Evolutionary conservation across 257 asterid species (phyloP).

Genomic region (Schizonepeta tenuifolia): DNA sequence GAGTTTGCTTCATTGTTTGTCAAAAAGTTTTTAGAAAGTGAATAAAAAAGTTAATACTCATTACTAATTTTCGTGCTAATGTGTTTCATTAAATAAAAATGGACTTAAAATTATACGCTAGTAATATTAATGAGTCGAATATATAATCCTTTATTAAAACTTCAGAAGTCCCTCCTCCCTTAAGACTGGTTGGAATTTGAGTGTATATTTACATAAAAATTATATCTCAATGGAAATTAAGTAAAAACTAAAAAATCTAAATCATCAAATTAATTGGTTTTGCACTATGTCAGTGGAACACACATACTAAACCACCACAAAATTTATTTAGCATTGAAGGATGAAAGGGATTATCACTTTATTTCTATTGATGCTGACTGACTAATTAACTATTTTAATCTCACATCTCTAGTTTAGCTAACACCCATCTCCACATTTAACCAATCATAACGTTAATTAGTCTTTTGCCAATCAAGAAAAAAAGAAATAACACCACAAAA

Average conservation of each 20-base stretch:
- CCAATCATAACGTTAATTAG: conserved; percentile 9
- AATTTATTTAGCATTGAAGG: conserved; percentile 34
- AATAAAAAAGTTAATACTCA: background rate
- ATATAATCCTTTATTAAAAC: no score
- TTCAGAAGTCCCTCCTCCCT: no score
- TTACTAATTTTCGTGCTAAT: no score
- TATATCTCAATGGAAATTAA: background rate
- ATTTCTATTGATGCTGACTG: conserved; percentile 16
- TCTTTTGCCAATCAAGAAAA: no score
- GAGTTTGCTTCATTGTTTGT: background rate
- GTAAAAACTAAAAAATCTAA: background rate
- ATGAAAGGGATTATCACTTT: conserved; percentile 21
- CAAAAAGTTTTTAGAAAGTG: background rate
- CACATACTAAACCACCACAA: conserved; percentile 22
- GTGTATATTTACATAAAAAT: background rate
- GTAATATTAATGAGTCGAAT: no score
- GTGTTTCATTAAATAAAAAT: no score
- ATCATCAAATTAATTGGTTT: background rate
- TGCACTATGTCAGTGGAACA: conserved; percentile 30
- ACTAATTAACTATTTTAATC: background rate
- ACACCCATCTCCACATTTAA: background rate
- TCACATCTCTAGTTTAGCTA: background rate
- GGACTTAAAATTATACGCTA: no score
- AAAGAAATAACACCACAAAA: no score
- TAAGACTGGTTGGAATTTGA: no score